Evolutionary conservation across 208 protist species (phyloP).

Genomic region (Trypanosoma platydactyli): DNA sequence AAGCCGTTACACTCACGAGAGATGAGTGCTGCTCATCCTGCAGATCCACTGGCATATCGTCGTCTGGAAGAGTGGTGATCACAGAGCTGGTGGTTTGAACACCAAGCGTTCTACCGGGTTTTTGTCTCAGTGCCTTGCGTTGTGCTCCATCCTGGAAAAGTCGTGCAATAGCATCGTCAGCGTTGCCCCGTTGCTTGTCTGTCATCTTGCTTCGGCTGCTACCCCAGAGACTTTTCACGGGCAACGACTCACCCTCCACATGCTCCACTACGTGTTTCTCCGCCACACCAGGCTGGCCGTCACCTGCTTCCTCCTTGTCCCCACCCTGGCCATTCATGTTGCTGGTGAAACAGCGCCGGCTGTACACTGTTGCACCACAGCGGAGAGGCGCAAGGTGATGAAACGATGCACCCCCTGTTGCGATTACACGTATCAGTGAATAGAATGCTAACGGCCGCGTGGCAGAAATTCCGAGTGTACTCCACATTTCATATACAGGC

Average conservation of each 20-base stretch:
- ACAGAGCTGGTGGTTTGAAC: slow-evolving; percentile 23
- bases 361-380: neutral
- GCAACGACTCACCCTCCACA: slow-evolving; percentile 13
- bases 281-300: too few relatives aligned
- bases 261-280: slow-evolving; percentile 1
- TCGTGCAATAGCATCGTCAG: slow-evolving; percentile 27
- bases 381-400: neutral
- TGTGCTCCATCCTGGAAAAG: slow-evolving; percentile 32
- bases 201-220: neutral
- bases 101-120: slow-evolving; percentile 16
- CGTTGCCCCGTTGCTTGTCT: slow-evolving; percentile 1
- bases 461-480: neutral
- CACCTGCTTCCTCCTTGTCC: neutral
- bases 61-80: slow-evolving; percentile 23
- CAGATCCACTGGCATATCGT: slow-evolving; percentile 19
- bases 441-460: neutral
- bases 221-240: neutral
- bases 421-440: neutral
- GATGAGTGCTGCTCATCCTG: slow-evolving; percentile 4
- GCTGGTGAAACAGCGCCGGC: neutral
- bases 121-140: slow-evolving; percentile 17
- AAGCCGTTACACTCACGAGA: slow-evolving; percentile 29
- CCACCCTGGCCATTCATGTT: slow-evolving; percentile 5
- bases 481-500: neutral
- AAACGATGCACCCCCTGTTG: too few relatives aligned